Conservation (phyloP, 208 protist genomes). For the Lotmaria passim region DNA sequence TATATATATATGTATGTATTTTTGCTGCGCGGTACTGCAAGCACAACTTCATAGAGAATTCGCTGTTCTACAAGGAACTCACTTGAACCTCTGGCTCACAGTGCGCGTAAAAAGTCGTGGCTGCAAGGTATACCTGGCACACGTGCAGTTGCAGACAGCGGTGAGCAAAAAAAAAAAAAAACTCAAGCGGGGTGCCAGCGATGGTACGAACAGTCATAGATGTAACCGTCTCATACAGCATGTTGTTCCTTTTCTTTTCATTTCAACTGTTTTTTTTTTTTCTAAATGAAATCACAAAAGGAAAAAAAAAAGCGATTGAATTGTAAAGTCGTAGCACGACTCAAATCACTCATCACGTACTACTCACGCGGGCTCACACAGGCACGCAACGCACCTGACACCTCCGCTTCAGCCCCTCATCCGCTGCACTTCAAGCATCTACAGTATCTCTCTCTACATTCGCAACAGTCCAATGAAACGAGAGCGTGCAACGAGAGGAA, state of each 20-base stretch:
- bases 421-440: too few relatives aligned
- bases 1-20: neutral
- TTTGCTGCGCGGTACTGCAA: too few relatives aligned
- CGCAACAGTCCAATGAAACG: neutral
- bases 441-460: too few relatives aligned
- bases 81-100: too few relatives aligned
- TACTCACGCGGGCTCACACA: neutral
- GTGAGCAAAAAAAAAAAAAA: too few relatives aligned
- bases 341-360: conserved; percentile 9
- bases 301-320: conserved; percentile 11
- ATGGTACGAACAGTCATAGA: neutral
- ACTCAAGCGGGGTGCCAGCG: too few relatives aligned
- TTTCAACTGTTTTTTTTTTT: conserved; percentile 14
- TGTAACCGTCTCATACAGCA: neutral
- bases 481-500: neutral
- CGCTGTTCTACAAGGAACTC: too few relatives aligned
- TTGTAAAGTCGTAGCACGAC: conserved; percentile 11
- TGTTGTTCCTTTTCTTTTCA: neutral
- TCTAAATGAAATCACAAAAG: conserved; percentile 8
- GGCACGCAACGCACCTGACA: neutral
- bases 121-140: too few relatives aligned
- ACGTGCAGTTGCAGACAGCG: too few relatives aligned
- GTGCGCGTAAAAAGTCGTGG: too few relatives aligned
- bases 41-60: too few relatives aligned
- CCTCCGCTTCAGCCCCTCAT: neutral